These are phyloP conservation scores for Pugionium cornutum DNA, from an alignment of 345 rosid genomes.

Conservation along the genomic window DNA sequence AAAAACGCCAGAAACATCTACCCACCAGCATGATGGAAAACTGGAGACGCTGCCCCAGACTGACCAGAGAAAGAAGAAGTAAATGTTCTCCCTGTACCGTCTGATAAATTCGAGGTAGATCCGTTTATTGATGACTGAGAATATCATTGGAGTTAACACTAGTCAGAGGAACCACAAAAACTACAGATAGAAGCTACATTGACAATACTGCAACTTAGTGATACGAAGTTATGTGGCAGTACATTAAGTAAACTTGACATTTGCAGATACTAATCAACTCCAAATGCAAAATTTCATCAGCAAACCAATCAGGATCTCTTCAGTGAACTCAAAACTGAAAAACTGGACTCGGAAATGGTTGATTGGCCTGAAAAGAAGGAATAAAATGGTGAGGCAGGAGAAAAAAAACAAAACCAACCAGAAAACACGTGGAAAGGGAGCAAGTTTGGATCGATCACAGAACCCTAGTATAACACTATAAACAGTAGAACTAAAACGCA, in stretches of 20 bases:
- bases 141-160: constrained; percentile 23
- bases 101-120: constrained; percentile 79
- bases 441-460: constrained; percentile 13
- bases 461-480: background rate
- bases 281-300: constrained; percentile 43
- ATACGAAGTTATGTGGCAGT: constrained; percentile 28
- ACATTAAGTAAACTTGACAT: constrained; percentile 94
- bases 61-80: constrained; percentile 81
- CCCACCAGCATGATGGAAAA: constrained; percentile 70
- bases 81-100: constrained; percentile 67
- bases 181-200: background rate
- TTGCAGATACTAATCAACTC: constrained; percentile 55
- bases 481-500: background rate
- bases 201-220: background rate
- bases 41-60: constrained; percentile 72
- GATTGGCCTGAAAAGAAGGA: constrained; percentile 32
- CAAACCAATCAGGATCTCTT: constrained; percentile 21
- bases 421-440: background rate
- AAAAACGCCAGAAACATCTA: constrained; percentile 20
- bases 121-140: constrained; percentile 84
- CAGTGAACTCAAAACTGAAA: constrained; percentile 15
- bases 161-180: constrained; percentile 14
- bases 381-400: background rate
- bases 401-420: background rate
- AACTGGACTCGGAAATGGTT: constrained; percentile 5